Evolutionary conservation across 495 filamentous ascomycete species (phyloP).

Genomic region (Lophiotrema nucula): DNA sequence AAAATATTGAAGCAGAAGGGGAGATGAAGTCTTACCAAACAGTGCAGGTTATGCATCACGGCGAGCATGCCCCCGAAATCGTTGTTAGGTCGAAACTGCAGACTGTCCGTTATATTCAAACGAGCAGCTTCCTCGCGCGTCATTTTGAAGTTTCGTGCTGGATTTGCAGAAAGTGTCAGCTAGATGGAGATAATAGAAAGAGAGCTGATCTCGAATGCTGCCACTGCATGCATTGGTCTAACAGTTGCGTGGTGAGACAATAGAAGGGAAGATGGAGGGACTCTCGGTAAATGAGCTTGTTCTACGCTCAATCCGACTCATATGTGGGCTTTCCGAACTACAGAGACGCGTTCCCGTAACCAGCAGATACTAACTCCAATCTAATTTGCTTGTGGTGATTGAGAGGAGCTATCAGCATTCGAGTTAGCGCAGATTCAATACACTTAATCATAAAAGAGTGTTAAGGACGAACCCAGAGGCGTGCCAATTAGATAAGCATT

Average conservation of each 20-base stretch:
- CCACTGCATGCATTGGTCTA: too few species aligned
- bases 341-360: neutral
- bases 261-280: neutral
- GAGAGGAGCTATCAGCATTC: too few species aligned
- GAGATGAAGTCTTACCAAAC: neutral
- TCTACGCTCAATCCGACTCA: neutral
- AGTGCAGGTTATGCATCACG: conserved; percentile 10
- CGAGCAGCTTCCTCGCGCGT: neutral
- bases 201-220: too few species aligned
- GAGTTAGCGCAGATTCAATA: too few species aligned
- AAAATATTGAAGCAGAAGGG: too few species aligned
- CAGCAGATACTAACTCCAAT: too few species aligned
- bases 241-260: neutral
- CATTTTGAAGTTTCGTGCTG: neutral
- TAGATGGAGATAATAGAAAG: too few species aligned
- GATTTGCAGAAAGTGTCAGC: too few species aligned
- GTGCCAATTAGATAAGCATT: too few species aligned
- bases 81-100: neutral
- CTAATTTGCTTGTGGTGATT: too few species aligned
- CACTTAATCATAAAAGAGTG: too few species aligned
- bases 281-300: neutral
- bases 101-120: neutral
- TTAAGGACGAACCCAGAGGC: too few species aligned
- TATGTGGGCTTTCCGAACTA: neutral
- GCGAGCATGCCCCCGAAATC: neutral